A percentile compares a stretch with the other conserved stretches of the same genome.
Conservation (phyloP, 345 rosid species). For the Lepidium africanum region DNA sequence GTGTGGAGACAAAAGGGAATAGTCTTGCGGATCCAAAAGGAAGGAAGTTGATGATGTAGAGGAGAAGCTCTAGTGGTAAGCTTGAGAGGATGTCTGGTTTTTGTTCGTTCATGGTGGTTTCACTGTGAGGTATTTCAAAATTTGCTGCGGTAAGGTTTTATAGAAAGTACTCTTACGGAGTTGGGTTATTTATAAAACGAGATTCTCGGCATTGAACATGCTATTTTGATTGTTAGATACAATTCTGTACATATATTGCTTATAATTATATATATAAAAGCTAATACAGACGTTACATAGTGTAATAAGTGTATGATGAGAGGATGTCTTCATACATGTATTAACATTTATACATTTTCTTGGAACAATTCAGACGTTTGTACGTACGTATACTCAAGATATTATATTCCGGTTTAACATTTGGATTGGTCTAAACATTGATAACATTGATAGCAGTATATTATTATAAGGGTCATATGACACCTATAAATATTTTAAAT, state of each 20-base stretch:
- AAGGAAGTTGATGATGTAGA: conserved; percentile 41
- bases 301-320: background rate
- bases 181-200: background rate
- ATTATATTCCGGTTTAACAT: too few relatives aligned
- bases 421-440: too few relatives aligned
- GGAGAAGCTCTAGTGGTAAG: conserved; percentile 54
- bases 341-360: background rate
- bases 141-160: background rate
- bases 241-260: background rate
- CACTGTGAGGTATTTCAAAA: background rate
- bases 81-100: conserved; percentile 36
- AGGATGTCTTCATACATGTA: background rate
- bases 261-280: background rate
- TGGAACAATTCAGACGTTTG: background rate
- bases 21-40: conserved; percentile 59
- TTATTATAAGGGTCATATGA: too few relatives aligned
- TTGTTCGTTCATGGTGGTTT: conserved; percentile 8
- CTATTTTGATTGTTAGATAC: conserved; percentile 13
- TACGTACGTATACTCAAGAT: background rate
- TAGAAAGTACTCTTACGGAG: background rate
- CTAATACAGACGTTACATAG: background rate
- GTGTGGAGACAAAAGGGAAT: conserved; percentile 39
- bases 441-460: too few relatives aligned
- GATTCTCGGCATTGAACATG: conserved; percentile 13
- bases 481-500: too few relatives aligned